Conservation (phyloP, 345 rosid species). For the Melaleuca alternifolia region DNA sequence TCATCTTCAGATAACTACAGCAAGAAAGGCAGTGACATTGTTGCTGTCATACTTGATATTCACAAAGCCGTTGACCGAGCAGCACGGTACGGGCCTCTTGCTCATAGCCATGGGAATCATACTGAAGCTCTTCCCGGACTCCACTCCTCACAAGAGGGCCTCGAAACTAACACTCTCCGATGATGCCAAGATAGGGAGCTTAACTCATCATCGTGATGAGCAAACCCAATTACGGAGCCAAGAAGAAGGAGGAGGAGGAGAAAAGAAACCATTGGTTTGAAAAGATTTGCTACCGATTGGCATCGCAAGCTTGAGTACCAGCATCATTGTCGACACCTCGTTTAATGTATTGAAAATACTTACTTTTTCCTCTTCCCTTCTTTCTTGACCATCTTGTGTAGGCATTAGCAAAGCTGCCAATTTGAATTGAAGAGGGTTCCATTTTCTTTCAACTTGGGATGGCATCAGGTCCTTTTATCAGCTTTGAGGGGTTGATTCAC, state of each 20-base stretch:
- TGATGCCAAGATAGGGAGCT: neutral
- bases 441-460: neutral
- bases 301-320: neutral
- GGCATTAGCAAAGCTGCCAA: neutral
- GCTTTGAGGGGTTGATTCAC: neutral
- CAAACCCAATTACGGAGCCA: neutral
- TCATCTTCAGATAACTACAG: conserved; percentile 38
- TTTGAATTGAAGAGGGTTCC: neutral
- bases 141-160: conserved; percentile 7
- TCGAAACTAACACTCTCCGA: neutral
- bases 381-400: neutral
- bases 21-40: conserved; percentile 66
- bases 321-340: neutral
- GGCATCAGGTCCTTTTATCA: neutral
- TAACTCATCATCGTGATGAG: neutral
- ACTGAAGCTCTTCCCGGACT: conserved; percentile 40
- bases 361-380: neutral
- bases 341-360: neutral
- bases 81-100: conserved; percentile 63
- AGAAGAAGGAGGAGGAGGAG: conserved; percentile 13
- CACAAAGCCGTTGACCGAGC: conserved; percentile 79
- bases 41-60: conserved; percentile 77
- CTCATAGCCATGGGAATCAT: conserved; percentile 72
- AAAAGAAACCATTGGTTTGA: conserved; percentile 25
- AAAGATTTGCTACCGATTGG: neutral